Percentiles rank a stretch among this genome's conserved stretches.
Conservation (phyloP, 306 rosid genomes). For the Cucurbita maxima region DNA sequence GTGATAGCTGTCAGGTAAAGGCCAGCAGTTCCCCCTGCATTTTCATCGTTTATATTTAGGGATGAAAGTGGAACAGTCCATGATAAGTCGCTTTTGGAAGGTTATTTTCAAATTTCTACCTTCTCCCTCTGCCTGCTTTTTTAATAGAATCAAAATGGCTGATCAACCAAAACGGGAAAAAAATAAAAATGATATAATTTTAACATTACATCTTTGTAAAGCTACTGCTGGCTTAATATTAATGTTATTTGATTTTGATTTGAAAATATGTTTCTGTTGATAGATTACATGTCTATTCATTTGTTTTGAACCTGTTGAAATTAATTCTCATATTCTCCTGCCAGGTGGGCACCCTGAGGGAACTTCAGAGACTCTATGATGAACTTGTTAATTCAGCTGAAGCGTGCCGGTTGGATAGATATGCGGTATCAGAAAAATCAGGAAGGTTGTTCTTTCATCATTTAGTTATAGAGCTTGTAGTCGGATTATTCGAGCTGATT, state of each 20-base stretch:
- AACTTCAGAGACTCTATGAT: conserved; percentile 86
- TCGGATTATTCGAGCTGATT: not conserved
- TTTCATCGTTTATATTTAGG: not conserved
- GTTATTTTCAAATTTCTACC: not conserved
- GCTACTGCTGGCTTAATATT: not conserved
- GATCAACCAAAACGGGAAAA: not conserved
- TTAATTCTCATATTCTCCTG: not conserved
- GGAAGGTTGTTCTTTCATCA: conserved; percentile 43
- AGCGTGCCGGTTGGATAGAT: conserved; percentile 57
- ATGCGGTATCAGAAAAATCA: conserved; percentile 36
- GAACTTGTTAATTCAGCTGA: conserved; percentile 62
- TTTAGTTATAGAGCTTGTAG: not conserved
- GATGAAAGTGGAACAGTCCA: not conserved
- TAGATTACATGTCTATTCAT: not conserved
- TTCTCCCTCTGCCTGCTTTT: not conserved
- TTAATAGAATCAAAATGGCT: not conserved
- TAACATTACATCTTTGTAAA: not conserved
- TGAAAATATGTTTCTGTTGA: not conserved
- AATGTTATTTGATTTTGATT: not conserved
- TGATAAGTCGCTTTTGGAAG: not conserved
- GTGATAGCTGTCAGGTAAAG: conserved; percentile 76
- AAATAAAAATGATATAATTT: not conserved
- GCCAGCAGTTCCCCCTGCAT: not conserved
- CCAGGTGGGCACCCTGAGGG: conserved; percentile 64
- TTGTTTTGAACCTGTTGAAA: conserved; percentile 9